Conservation (phyloP, 106 monocot species). For the Narthecium ossifragum region DNA sequence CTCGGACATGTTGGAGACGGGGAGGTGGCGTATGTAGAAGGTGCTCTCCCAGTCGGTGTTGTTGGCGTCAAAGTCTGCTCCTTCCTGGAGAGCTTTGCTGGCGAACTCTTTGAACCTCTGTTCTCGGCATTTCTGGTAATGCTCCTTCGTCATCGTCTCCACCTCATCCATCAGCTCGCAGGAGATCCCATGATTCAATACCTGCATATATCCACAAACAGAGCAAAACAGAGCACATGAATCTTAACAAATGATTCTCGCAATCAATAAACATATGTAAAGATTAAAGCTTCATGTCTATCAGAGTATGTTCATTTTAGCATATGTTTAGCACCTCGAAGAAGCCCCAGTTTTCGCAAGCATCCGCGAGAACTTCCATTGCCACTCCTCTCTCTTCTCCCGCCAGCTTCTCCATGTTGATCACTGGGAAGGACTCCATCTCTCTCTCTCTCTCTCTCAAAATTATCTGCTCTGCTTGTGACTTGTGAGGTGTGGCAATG, state of each 20-base stretch:
- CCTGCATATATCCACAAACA: constrained; percentile 27
- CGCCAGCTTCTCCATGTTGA: constrained; percentile 43
- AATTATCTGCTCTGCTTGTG: too few relatives aligned
- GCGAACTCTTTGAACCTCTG: constrained; percentile 60
- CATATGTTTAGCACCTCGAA: constrained; percentile 46
- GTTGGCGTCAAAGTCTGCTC: constrained; percentile 25
- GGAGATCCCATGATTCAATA: constrained; percentile 73
- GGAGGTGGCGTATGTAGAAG: too few relatives aligned
- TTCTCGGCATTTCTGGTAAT: constrained; percentile 45
- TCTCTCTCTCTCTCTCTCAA: constrained; percentile 11
- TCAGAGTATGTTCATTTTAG: too few relatives aligned
- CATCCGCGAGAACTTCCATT: constrained; percentile 46
- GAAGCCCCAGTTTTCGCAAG: constrained; percentile 69
- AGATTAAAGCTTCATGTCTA: too few relatives aligned
- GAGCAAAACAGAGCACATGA: too few relatives aligned
- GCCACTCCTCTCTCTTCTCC: constrained; percentile 22
- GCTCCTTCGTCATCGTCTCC: constrained; percentile 50
- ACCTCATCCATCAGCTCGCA: constrained; percentile 55
- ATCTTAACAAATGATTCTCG: too few relatives aligned
- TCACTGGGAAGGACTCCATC: constrained; percentile 31
- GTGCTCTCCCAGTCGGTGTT: constrained; percentile 79
- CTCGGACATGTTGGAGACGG: constrained; percentile 38
- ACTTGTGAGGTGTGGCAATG: too few relatives aligned
- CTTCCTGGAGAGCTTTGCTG: constrained; percentile 13
- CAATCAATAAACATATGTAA: too few relatives aligned